Evolutionary conservation across 2,329 filamentous ascomycete genomes (phyloP).

Genomic region (Penicillium brevicompactum): DNA sequence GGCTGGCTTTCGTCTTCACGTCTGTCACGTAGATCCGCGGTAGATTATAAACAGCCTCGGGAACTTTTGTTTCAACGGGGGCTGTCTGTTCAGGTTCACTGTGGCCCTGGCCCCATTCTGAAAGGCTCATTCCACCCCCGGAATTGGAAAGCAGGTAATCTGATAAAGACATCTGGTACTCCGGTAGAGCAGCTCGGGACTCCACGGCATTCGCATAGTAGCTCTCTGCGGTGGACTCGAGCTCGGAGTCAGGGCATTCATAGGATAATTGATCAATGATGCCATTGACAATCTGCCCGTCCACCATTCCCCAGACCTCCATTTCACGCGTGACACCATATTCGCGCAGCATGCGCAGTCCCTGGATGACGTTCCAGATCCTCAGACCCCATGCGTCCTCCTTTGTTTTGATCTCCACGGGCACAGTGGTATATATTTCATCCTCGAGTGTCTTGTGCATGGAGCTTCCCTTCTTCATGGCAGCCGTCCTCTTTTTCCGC

Average conservation of each 20-base stretch:
- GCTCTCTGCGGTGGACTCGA: slow-evolving; percentile 62
- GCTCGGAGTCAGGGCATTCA: slow-evolving; percentile 70
- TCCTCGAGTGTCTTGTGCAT: slow-evolving; percentile 85
- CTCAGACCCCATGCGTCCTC: slow-evolving; percentile 82
- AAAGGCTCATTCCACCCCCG: slow-evolving; percentile 37
- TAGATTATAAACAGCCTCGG: slow-evolving; percentile 26
- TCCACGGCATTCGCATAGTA: slow-evolving; percentile 41
- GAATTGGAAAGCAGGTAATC: slow-evolving; percentile 46
- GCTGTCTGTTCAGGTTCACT: slow-evolving; percentile 13
- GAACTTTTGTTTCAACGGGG: slow-evolving; percentile 5
- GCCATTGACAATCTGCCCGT: slow-evolving; percentile 82
- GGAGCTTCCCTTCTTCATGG: slow-evolving; percentile 79
- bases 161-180: slow-evolving; percentile 49
- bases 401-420: slow-evolving; percentile 69
- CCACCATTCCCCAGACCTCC: slow-evolving; percentile 81
- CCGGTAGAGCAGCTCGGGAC: slow-evolving; percentile 39
- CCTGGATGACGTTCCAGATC: slow-evolving; percentile 91
- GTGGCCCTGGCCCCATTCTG: slow-evolving; percentile 25
- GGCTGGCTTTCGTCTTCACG: slow-evolving; percentile 75
- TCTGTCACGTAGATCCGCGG: slow-evolving; percentile 74
- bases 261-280: slow-evolving; percentile 86
- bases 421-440: slow-evolving; percentile 76
- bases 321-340: slow-evolving; percentile 74
- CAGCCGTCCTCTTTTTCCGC: slow-evolving; percentile 71
- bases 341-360: slow-evolving; percentile 71